Conservation (phyloP, 345 rosid species). For the Aquilaria yunnanensis region DNA sequence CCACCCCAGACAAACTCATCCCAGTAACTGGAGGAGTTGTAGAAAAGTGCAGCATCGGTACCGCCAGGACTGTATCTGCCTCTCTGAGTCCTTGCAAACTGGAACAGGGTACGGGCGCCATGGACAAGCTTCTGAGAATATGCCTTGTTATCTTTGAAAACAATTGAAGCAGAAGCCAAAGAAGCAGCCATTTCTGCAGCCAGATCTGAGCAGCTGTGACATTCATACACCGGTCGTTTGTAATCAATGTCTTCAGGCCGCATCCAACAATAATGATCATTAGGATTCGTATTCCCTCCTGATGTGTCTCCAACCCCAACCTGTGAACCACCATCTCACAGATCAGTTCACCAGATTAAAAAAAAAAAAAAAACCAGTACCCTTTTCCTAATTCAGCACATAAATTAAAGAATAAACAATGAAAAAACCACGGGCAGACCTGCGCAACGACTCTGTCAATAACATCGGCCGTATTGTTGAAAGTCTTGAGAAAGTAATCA, state of each 20-base stretch:
- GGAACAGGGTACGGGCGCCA: slow-evolving; percentile 70
- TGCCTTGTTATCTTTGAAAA: slow-evolving; percentile 87
- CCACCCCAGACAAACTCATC: slow-evolving; percentile 97
- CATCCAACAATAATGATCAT: slow-evolving; percentile 98
- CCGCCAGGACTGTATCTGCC: slow-evolving; percentile 79
- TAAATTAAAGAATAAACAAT: too few relatives aligned
- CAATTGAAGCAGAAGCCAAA: slow-evolving; percentile 89
- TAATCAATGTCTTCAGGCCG: slow-evolving; percentile 99
- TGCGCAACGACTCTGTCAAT: slow-evolving; percentile 57
- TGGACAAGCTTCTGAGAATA: slow-evolving; percentile 93
- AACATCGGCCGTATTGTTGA: slow-evolving; percentile 69
- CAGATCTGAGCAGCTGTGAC: slow-evolving; percentile 80
- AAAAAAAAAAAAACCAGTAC: background rate
- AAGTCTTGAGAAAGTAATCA: slow-evolving; percentile 91
- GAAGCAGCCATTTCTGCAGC: slow-evolving; percentile 99
- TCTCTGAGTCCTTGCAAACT: slow-evolving; percentile 62
- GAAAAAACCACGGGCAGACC: slow-evolving; percentile 23
- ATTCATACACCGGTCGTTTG: slow-evolving; percentile 52
- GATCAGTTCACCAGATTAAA: background rate
- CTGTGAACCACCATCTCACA: slow-evolving; percentile 25
- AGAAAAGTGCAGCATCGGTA: slow-evolving; percentile 57
- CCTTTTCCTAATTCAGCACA: too few relatives aligned
- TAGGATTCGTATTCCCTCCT: slow-evolving; percentile 57
- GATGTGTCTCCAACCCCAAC: slow-evolving; percentile 90
- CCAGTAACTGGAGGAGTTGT: slow-evolving; percentile 85